Evolutionary conservation across 1,284 basidiomycete genomes (phyloP).

Genomic region (Takashimella koratensis): DNA sequence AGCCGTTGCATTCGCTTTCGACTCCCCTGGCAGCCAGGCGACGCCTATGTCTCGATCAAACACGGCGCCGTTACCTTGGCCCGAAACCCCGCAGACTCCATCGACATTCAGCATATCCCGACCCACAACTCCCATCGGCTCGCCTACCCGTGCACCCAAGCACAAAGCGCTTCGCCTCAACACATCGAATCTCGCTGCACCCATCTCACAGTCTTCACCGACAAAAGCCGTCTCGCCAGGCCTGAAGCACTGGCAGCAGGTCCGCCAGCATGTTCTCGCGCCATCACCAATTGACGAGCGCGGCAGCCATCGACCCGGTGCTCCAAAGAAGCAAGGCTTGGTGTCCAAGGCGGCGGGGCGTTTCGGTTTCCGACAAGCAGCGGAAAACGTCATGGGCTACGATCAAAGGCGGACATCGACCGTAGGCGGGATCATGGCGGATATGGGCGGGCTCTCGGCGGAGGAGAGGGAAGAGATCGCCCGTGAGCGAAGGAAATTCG

Average conservation of each 20-base stretch:
- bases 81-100: slow-evolving; percentile 5
- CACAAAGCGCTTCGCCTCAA: slow-evolving; percentile 29
- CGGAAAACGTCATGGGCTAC: slow-evolving; percentile 37
- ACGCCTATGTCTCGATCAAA: slow-evolving; percentile 1
- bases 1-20: not conserved
- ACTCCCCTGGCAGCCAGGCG: slow-evolving; percentile 2
- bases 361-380: slow-evolving; percentile 39
- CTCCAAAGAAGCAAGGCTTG: slow-evolving; percentile 24
- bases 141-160: slow-evolving; percentile 15
- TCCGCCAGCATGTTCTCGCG: slow-evolving; percentile 36
- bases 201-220: slow-evolving; percentile 14
- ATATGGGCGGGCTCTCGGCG: slow-evolving; percentile 15
- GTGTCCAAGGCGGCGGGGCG: slow-evolving; percentile 39
- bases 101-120: slow-evolving; percentile 12
- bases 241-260: slow-evolving; percentile 43
- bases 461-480: slow-evolving; percentile 40
- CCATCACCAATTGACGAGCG: slow-evolving; percentile 31
- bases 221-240: slow-evolving; percentile 33
- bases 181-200: slow-evolving; percentile 19
- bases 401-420: slow-evolving; percentile 25
- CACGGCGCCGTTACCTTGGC: not conserved
- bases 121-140: slow-evolving; percentile 13
- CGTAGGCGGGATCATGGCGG: slow-evolving; percentile 10
- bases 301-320: not conserved
- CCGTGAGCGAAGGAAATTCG: slow-evolving; percentile 37